Evolutionary conservation across 768 basidiomycete species (phyloP), one percentile per base, ranked within the genome.

Genomic region (Kwoniella sp.): DNA sequence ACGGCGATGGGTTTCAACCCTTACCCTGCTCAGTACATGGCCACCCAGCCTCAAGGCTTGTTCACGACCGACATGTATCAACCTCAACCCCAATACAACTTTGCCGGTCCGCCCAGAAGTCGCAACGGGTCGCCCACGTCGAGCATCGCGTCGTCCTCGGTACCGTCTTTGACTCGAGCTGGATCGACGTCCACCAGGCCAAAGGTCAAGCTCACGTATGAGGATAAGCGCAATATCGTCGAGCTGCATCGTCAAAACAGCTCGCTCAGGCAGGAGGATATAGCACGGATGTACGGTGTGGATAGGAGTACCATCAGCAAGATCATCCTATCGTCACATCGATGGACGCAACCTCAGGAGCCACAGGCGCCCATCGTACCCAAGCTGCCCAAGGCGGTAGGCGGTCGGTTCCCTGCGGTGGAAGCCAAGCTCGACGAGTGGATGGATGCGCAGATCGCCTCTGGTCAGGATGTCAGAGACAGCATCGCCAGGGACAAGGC

Each of bases 231-330:
- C 32, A 62, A 67, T 33, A 73, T 73, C 34, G 69, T 71, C 14
- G 57, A 67, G 36, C 54, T 73, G 26, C 61, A 67, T 26, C 49
- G 60, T 17, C 47, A 58, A n/a, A 66, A 73, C 42, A 67, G 61
- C 19, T 65, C 63, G 6, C 49, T 73, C 27, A 34, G 71, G 26
- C 71, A 73, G 45, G 71, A 73, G 44, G 71, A 73, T 51, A 73
- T 73, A 23, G 71, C 71, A 5, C 59, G 63, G 50, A 61, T 65
- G 51, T 72, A 69, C 43, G 63, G 71, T 11, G 71, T 73, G 17
- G 71, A 73, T 34, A 55, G 71, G 41, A 71, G 69, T 49, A 73
- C 71, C 25, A 73, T 73, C 43, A 62, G 59, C 41, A 73, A 73
- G 47, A 73, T 73, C 46, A 56, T 73, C 34, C 46, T 71, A 15